Evolutionary conservation across 2,329 filamentous ascomycete species (phyloP).

Genomic region (Talaromyces sp.): DNA sequence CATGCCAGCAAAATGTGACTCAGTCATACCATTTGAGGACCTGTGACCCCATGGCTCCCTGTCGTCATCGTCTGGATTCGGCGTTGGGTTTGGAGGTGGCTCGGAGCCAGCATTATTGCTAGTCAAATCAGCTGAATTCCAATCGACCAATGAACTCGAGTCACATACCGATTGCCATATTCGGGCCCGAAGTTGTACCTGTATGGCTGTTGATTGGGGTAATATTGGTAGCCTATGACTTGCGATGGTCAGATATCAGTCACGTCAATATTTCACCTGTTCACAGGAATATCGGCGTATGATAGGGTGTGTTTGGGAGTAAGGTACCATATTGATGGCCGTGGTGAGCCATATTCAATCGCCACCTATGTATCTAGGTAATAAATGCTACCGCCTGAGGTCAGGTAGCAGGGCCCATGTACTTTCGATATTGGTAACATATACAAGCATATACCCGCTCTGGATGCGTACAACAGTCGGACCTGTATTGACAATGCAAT

Average conservation of each 20-base stretch:
- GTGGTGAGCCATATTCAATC: background rate
- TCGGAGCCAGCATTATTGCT: background rate
- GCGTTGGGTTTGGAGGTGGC: background rate
- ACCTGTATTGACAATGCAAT: background rate
- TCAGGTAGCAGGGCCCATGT: background rate
- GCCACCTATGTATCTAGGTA: slow-evolving; percentile 2
- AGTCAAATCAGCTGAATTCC: background rate
- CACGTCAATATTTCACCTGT: background rate
- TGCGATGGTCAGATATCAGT: background rate
- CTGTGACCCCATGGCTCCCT: slow-evolving; percentile 1
- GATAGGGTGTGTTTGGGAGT: background rate
- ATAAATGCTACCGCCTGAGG: background rate
- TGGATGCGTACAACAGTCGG: background rate
- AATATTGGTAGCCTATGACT: background rate
- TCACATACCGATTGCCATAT: background rate
- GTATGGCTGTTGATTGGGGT: background rate
- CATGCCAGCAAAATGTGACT: background rate
- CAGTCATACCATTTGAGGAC: slow-evolving; percentile 3
- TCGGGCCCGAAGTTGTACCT: background rate
- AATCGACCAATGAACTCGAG: background rate
- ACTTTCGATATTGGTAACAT: slow-evolving; percentile 1
- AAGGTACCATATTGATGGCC: background rate
- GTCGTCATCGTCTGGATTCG: background rate
- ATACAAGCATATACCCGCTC: background rate
- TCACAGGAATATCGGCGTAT: background rate